phyloP scores from a whole-genome alignment of 176 grass and related monocot species.

The Lolium perenne region DNA sequence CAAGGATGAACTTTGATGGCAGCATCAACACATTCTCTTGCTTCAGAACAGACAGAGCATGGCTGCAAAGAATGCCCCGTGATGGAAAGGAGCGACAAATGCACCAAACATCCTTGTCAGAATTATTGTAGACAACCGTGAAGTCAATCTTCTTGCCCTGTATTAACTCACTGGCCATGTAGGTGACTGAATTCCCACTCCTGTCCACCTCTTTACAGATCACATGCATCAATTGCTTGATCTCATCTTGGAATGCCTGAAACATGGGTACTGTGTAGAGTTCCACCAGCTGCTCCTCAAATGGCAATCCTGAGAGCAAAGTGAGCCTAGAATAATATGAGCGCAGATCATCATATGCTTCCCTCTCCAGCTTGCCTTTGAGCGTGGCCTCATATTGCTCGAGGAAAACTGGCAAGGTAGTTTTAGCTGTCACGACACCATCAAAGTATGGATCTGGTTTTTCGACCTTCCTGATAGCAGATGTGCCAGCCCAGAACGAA shows the following conservation, averaged over 20 bases:
- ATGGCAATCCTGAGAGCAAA: constrained; percentile 75
- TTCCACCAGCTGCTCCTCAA: constrained; percentile 86
- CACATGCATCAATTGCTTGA: constrained; percentile 91
- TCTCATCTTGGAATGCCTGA: constrained; percentile 88
- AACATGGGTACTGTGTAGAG: constrained; percentile 88
- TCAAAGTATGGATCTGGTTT: constrained; percentile 87
- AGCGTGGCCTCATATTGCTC: constrained; percentile 74
- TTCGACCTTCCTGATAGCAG: constrained; percentile 74
- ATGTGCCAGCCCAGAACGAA: constrained; percentile 87
- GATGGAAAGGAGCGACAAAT: constrained; percentile 91
- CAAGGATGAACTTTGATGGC: constrained; percentile 79
- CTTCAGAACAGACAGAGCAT: constrained; percentile 81
- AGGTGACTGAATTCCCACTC: constrained; percentile 67
- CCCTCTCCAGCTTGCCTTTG: constrained; percentile 81
- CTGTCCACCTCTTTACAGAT: constrained; percentile 73
- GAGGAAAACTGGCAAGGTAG: constrained; percentile 77
- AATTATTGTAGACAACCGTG: constrained; percentile 77
- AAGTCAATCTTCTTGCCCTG: constrained; percentile 86
- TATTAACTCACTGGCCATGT: constrained; percentile 73
- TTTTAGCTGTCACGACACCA: constrained; percentile 71
- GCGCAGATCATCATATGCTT: constrained; percentile 88
- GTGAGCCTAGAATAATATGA: constrained; percentile 85
- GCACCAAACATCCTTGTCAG: constrained; percentile 89
- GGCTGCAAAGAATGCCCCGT: constrained; percentile 90
- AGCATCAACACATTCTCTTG: constrained; percentile 82